Evolutionary conservation across 441 rosid genomes (phyloP).

Genomic region (Brassica hybrid): DNA sequence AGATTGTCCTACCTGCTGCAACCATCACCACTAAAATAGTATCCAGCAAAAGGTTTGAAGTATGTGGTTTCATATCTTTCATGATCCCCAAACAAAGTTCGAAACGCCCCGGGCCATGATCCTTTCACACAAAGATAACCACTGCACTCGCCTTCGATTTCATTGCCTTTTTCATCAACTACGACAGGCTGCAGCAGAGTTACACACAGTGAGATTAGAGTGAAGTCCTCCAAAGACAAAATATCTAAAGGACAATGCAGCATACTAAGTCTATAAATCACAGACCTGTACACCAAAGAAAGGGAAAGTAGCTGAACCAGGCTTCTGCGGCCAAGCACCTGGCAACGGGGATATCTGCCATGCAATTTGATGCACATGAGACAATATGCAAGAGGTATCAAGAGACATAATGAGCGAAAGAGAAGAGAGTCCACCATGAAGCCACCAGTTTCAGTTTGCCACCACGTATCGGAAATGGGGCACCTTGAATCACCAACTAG

Average conservation of each 20-base stretch:
- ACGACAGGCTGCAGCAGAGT: conserved; percentile 73
- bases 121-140: conserved; percentile 89
- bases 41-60: conserved; percentile 96
- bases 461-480: conserved; percentile 99
- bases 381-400: conserved; percentile 16
- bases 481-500: conserved; percentile 89
- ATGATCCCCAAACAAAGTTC: conserved; percentile 97
- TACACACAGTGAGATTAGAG: conserved; percentile 20
- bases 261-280: conserved; percentile 16
- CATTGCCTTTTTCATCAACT: conserved; percentile 96
- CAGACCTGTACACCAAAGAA: conserved; percentile 98
- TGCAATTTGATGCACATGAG: conserved; percentile 27
- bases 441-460: conserved; percentile 99
- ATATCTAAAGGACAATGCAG: conserved; percentile 9
- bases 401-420: conserved; percentile 2
- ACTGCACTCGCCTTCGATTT: conserved; percentile 92
- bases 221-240: background rate
- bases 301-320: conserved; percentile 99
- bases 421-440: conserved; percentile 67
- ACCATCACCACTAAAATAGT: conserved; percentile 95
- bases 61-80: conserved; percentile 98
- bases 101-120: conserved; percentile 99
- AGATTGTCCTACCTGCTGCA: conserved; percentile 74
- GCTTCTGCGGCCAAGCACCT: conserved; percentile 99
- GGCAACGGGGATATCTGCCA: conserved; percentile 94